Percentiles rank a stretch among this genome's conserved stretches.
These are phyloP conservation scores for Periconia digitata DNA, from an alignment of 2,329 filamentous ascomycete genomes.

Conservation along the genomic window DNA sequence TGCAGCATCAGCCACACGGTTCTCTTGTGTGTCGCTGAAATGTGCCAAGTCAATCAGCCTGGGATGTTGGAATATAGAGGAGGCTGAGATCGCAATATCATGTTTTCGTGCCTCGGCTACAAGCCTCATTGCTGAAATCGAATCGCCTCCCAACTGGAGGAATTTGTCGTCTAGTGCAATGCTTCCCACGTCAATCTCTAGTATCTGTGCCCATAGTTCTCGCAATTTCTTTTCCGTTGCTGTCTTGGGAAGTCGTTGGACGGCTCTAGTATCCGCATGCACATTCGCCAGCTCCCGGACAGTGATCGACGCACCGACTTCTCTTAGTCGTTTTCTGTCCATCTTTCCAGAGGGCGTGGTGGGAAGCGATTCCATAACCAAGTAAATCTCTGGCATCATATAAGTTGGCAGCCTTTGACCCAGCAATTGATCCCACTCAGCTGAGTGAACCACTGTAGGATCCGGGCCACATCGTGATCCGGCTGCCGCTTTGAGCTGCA, in stretches of 20 bases:
- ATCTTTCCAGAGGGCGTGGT: conserved; percentile 18
- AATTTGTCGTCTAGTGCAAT: conserved; percentile 44
- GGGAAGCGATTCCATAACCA: conserved; percentile 15
- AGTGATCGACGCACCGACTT: neutral
- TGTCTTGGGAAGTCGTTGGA: neutral
- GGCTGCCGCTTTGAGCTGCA: neutral
- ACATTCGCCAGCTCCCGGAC: neutral
- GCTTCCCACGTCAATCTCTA: neutral
- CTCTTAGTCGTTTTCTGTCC: conserved; percentile 1
- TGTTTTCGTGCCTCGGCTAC: neutral
- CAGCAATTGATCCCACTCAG: no score
- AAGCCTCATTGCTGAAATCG: conserved; percentile 7
- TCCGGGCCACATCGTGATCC: no score
- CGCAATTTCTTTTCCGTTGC: neutral
- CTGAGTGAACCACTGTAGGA: conserved; percentile 2
- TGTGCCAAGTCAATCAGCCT: neutral
- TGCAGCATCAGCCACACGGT: no score
- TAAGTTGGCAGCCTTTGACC: neutral
- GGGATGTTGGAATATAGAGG: conserved; percentile 2
- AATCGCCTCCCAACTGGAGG: conserved; percentile 2
- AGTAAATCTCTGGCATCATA: conserved; percentile 5
- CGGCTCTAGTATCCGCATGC: no score
- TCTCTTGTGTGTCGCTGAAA: no score
- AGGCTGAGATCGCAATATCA: neutral
- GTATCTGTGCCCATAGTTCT: neutral